Evolutionary conservation across 306 rosid species (phyloP), one percentile per base, ranked within the genome.

Genomic region (Urtica urens): DNA sequence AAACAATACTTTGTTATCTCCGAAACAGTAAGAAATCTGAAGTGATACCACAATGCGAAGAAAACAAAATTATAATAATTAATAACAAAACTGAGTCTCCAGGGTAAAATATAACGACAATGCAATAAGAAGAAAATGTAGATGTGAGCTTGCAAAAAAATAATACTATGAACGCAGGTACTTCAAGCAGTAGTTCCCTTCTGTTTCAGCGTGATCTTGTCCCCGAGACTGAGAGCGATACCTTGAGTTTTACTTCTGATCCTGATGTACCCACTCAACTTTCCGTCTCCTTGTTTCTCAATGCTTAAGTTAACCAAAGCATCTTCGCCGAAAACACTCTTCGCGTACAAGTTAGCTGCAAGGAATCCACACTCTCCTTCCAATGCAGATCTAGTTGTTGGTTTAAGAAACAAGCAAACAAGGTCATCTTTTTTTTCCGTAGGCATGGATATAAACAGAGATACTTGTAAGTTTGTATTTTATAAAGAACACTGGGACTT

Each of bases 211-310:
- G 99, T 92, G 72, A 92, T 85, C 80, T 92, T 92, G 65, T 92
- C 99, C 33, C 99, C 99, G 7, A 92, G 95, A 70, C 96, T 85
- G 27, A 92, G 86, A 49, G 96, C 99, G 57, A 92, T 92, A 46
- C 99, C 99, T 65, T 92, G 99, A 49, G 99, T 92, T 73, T 92
- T 92, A 74, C 99, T 92, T 75, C 99, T 86, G 67, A 92, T 92
- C 71, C 99, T 77, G 71, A 92, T 92, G 74, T 82, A 92, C 46
- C 99, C 99, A 54, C 83, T 72, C 57, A 92, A 80, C 79, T 92
- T 92, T 35, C 73, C 83, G 40, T 92, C 99, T 28, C 62, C 38
- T 72, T 82, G 96, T 62, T 86, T 92, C 75, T 92, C 99, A 23
- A 92, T 65, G 68, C 99, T 92, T 72, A 92, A 67, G 68, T 92